Evolutionary conservation across 2,329 filamentous ascomycete species (phyloP).

Genomic region (Lasiodiplodia gonubiensis): DNA sequence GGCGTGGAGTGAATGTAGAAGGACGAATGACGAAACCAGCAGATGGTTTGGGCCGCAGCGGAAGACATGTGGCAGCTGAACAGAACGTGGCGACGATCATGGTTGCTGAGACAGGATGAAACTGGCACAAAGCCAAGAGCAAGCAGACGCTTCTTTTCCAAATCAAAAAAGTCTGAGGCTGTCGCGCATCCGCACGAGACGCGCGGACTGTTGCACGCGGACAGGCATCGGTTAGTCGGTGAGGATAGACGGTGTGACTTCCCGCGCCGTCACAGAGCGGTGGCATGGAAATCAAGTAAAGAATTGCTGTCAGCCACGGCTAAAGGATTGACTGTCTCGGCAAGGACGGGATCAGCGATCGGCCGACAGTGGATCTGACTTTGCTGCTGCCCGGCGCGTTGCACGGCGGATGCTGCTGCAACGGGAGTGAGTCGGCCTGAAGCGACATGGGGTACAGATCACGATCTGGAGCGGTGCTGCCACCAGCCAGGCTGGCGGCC

Average conservation of each 20-base stretch:
- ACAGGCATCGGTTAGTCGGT: neutral
- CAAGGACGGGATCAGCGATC: constrained; percentile 21
- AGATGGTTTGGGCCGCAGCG: neutral
- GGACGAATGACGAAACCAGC: constrained; percentile 1
- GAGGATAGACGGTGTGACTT: constrained; percentile 8
- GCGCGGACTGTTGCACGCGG: neutral
- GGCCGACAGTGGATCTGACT: constrained; percentile 14
- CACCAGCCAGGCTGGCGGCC: neutral
- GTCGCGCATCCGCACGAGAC: neutral
- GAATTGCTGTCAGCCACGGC: constrained; percentile 3
- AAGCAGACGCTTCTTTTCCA: neutral
- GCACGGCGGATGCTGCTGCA: constrained; percentile 2
- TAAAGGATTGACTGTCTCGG: constrained; percentile 2
- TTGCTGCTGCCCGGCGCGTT: constrained; percentile 6
- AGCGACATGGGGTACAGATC: neutral
- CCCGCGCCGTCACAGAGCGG: neutral
- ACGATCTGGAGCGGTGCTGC: neutral
- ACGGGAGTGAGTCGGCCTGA: neutral
- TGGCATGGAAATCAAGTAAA: constrained; percentile 12
- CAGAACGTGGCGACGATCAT: constrained; percentile 11
- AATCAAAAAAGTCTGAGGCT: neutral
- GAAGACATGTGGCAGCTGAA: constrained; percentile 8
- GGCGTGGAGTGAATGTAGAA: constrained; percentile 14
- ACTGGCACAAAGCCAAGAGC: neutral
- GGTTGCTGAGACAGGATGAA: neutral